Evolutionary conservation across 2,329 filamentous ascomycete species (phyloP).

Genomic region (Cercospora sesami): DNA sequence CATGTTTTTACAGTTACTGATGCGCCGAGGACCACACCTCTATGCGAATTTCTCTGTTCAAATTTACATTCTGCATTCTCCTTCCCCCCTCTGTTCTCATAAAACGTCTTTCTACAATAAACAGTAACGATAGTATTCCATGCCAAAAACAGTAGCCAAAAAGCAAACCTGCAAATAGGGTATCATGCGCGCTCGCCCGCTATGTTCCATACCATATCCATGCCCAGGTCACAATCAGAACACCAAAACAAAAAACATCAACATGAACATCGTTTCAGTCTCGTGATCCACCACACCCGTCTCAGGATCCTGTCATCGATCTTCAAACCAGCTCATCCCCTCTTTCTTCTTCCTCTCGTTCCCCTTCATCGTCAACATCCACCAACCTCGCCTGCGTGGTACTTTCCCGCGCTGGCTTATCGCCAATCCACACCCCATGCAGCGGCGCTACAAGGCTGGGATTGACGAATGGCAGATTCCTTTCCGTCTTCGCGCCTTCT

Average conservation of each 20-base stretch:
- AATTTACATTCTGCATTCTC: not conserved
- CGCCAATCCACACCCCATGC: conserved; percentile 35
- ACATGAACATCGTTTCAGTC: not conserved
- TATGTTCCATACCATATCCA: conserved; percentile 4
- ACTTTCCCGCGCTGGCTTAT: conserved; percentile 1
- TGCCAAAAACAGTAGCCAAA: not conserved
- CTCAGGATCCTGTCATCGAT: not conserved
- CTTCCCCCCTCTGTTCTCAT: not conserved
- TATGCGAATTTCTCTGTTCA: not conserved
- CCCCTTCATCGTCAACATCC: conserved; percentile 9
- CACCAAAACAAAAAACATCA: not conserved
- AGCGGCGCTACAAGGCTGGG: conserved; percentile 67
- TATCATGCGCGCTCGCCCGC: conserved; percentile 9
- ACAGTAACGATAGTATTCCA: not conserved
- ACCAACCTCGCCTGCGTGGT: conserved; percentile 11
- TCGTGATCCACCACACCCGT: not conserved
- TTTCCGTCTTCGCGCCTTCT: conserved; percentile 49
- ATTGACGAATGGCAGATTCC: conserved; percentile 70
- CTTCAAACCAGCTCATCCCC: not conserved
- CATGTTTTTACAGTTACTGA: too few relatives aligned
- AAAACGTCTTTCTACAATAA: not conserved
- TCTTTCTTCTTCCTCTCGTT: not conserved
- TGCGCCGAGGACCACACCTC: too few relatives aligned
- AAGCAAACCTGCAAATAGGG: conserved; percentile 7
- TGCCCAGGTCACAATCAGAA: not conserved